Base-by-base conservation (phyloP, 2,329 filamentous ascomycete genomes). In the Aspergillus alliaceus region DNA sequence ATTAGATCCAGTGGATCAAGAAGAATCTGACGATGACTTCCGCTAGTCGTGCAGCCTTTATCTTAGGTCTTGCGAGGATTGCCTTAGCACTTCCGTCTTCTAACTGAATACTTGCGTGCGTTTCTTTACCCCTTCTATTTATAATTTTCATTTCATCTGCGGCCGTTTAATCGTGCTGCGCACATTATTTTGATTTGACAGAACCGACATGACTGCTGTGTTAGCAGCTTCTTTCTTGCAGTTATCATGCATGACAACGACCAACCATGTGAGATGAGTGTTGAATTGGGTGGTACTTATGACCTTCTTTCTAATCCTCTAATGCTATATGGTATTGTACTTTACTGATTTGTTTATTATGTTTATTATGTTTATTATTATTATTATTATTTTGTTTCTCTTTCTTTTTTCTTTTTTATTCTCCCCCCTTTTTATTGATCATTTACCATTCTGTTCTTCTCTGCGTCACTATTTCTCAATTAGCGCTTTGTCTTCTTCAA, bases 21-120 rank as follows among this genome's bases (percentile, higher is more conserved):
- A 63, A 15, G 70, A 68, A 11, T 69, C 77, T 35, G 74, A 76
- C 11, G 76, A 78, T 48, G 75, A 76, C 47, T 77, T 77, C 54
- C 69, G 68, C 52, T 75, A 68, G 61, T 67, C 27, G 51, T 34
- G 39, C 24, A 44, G 11, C 40, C 15, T 27, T 44, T 15, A n/a
- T 18, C 3, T n/a, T 27, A 7, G 24, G 24, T 44, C 35, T 46
- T 57, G 12, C 11, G 35, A 31, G 31, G 12, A 29, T 29, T 29
- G 27, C 29, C 27, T 46, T 42, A 37, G 11, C 24, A 53, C 34
- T 32, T 48, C 12, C 27, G 29, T 50, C 40, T 25, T 34, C 24
- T 44, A n/a, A n/a, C n/a, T 57, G 9, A 35, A 57, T 56, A n/a
- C 6, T 42, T n/a, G 56, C 51, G 47, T 29, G 14, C 52, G 50